phyloP scores from a whole-genome alignment of 768 basidiomycete species.

The Crassisporium funariophilum region DNA sequence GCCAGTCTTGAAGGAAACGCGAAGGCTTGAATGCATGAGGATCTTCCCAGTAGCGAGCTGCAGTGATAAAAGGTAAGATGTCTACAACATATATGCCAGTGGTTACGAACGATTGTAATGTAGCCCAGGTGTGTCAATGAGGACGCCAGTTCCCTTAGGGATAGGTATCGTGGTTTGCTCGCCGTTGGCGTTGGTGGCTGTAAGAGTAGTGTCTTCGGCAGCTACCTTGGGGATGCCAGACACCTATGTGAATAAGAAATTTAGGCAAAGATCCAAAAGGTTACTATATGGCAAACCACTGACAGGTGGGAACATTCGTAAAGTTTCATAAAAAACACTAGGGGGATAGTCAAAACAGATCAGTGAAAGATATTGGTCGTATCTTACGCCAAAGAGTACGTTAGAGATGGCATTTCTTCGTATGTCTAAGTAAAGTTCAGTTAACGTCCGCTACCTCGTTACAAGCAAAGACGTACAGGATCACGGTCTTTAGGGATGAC shows the following conservation, averaged over 20 bases:
- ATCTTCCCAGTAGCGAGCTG: conserved; percentile 53
- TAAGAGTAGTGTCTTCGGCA: conserved; percentile 48
- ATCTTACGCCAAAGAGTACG: conserved; percentile 40
- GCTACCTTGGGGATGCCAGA: conserved; percentile 44
- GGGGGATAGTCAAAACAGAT: not conserved
- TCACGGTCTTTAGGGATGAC: conserved; percentile 26
- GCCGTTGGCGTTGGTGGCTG: conserved; percentile 36
- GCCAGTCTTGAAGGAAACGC: conserved; percentile 56
- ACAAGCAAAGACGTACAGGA: conserved; percentile 23
- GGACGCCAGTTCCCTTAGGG: conserved; percentile 43
- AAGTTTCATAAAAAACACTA: conserved; percentile 53
- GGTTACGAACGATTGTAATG: conserved; percentile 41
- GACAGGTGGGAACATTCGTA: conserved; percentile 50
- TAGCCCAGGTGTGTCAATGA: conserved; percentile 39
- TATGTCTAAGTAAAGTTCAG: conserved; percentile 32
- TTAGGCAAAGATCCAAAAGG: too few relatives aligned
- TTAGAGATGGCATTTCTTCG: conserved; percentile 41
- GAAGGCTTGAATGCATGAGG: conserved; percentile 44
- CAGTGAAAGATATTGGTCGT: not conserved
- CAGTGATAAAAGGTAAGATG: not conserved
- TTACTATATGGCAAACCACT: conserved; percentile 13
- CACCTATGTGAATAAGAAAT: conserved; percentile 31
- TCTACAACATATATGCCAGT: not conserved
- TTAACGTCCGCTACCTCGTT: not conserved
- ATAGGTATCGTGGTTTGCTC: conserved; percentile 41